Percentiles rank a stretch among this genome's conserved stretches.
Evolutionary conservation across 305 asterid genomes (phyloP).

Genomic region (Fraxinus latifolia): DNA sequence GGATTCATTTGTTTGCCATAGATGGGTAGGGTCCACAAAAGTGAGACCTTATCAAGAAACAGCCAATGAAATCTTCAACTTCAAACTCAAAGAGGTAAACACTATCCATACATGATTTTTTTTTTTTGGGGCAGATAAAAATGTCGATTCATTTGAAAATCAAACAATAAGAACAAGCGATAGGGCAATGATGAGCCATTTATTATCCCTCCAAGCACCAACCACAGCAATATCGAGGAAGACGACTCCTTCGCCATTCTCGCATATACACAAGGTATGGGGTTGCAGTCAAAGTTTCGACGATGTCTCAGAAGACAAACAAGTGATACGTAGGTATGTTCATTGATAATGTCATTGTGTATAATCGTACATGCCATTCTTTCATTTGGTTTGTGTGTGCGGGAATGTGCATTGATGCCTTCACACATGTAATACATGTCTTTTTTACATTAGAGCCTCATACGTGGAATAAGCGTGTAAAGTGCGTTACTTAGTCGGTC

Average conservation of each 20-base stretch:
- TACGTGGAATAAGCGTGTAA: no score
- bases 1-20: background rate
- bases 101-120: slow-evolving; percentile 5
- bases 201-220: slow-evolving; percentile 34
- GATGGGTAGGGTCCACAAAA: slow-evolving; percentile 21
- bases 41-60: slow-evolving; percentile 29
- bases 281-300: slow-evolving; percentile 23
- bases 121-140: slow-evolving; percentile 12
- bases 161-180: background rate
- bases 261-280: slow-evolving; percentile 13
- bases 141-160: slow-evolving; percentile 31
- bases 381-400: background rate
- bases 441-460: no score
- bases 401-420: background rate
- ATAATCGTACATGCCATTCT: background rate
- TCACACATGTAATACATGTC: background rate
- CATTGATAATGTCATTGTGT: background rate
- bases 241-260: slow-evolving; percentile 20
- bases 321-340: slow-evolving; percentile 51
- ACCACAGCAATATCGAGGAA: slow-evolving; percentile 35
- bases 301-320: slow-evolving; percentile 17
- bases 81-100: background rate
- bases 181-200: slow-evolving; percentile 42
- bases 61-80: slow-evolving; percentile 31
- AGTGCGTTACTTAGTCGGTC: background rate